Evolutionary conservation across 306 rosid species (phyloP).

Genomic region (Quillaja saponaria): DNA sequence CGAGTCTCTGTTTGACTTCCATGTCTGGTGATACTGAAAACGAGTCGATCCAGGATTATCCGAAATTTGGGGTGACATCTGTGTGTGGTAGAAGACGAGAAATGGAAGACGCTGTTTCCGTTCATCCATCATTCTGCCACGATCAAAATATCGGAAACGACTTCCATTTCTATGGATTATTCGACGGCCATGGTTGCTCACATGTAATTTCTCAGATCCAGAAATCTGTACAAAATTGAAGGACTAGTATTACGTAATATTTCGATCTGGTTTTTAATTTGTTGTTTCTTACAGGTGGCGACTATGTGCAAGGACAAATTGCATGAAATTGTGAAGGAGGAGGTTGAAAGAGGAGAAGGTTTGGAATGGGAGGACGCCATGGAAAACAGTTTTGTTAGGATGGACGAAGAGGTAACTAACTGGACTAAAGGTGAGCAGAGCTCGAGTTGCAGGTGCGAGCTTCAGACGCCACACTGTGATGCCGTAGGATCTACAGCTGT

Average conservation of each 20-base stretch:
- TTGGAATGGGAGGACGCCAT: slow-evolving; percentile 45
- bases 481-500: slow-evolving; percentile 96
- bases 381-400: slow-evolving; percentile 41
- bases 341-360: slow-evolving; percentile 25
- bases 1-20: slow-evolving; percentile 1
- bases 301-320: slow-evolving; percentile 44
- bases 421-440: not conserved
- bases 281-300: slow-evolving; percentile 34
- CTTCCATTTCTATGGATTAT: slow-evolving; percentile 74
- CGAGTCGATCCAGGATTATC: slow-evolving; percentile 15
- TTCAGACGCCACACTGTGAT: slow-evolving; percentile 71
- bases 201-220: slow-evolving; percentile 52
- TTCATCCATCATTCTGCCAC: slow-evolving; percentile 39
- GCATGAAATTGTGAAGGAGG: slow-evolving; percentile 48
- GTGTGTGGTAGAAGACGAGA: slow-evolving; percentile 90
- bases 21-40: not conserved
- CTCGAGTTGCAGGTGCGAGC: slow-evolving; percentile 49
- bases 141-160: not conserved
- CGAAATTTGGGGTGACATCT: slow-evolving; percentile 66
- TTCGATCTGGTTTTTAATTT: not conserved
- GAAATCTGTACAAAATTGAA: no score
- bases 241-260: not conserved
- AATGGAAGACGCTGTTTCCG: slow-evolving; percentile 85
- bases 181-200: slow-evolving; percentile 98
- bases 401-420: slow-evolving; percentile 47